phyloP scores from a whole-genome alignment of 2,329 filamentous ascomycete species.

The Ceratocystis huliohia region DNA sequence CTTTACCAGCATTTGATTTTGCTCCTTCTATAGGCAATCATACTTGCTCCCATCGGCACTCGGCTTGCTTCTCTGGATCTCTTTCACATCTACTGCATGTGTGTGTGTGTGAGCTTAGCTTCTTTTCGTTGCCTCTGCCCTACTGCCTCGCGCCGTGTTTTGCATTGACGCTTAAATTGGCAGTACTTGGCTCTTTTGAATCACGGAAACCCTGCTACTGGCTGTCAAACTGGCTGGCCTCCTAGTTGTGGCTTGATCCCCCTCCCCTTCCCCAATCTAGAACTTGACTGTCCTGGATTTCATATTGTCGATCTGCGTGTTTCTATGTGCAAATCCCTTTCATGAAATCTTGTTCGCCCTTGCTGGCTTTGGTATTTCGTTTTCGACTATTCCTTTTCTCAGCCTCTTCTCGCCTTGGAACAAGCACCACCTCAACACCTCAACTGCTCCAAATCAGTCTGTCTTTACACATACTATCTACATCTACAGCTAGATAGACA shows the following conservation, averaged over 20 bases:
- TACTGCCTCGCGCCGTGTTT: background rate
- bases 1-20: background rate
- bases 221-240: background rate
- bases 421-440: no score
- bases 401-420: background rate
- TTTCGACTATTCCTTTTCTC: background rate
- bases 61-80: background rate
- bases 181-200: conserved; percentile 6
- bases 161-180: conserved; percentile 9
- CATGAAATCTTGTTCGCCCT: background rate
- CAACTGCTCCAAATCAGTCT: no score
- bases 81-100: background rate
- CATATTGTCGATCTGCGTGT: conserved; percentile 5
- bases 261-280: background rate
- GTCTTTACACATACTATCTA: no score
- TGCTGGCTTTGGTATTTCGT: background rate
- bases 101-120: background rate
- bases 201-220: background rate
- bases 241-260: conserved; percentile 1
- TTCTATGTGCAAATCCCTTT: background rate
- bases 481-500: no score
- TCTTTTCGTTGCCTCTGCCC: background rate
- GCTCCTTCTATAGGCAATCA: background rate
- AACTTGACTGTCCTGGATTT: background rate
- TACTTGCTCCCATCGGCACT: background rate